phyloP scores from a whole-genome alignment of 164 flowering plant species.

The Vitis amurensis region DNA sequence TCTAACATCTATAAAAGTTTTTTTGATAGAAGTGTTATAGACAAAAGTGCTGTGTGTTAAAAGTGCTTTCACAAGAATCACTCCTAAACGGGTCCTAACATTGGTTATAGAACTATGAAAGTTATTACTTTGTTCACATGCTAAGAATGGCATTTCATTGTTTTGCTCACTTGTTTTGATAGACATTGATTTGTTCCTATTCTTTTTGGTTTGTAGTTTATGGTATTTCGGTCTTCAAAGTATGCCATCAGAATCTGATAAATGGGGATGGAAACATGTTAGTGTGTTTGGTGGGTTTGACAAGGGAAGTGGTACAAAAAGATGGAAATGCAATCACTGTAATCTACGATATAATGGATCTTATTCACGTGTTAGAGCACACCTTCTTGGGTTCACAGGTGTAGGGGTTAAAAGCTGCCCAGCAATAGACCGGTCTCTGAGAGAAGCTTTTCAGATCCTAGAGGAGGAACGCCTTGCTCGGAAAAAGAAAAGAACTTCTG shows the following conservation, averaged over 20 bases:
- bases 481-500: constrained; percentile 33
- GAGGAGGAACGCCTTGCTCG: constrained; percentile 37
- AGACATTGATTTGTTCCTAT: not conserved
- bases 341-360: constrained; percentile 43
- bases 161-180: no score
- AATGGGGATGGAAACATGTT: constrained; percentile 51
- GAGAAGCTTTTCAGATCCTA: constrained; percentile 35
- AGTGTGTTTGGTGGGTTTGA: constrained; percentile 45
- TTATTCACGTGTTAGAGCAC: constrained; percentile 47
- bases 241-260: constrained; percentile 44
- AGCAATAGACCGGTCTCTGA: constrained; percentile 37
- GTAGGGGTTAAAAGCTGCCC: constrained; percentile 45
- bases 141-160: no score
- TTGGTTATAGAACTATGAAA: no score
- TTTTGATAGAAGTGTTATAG: no score
- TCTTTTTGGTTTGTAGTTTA: no score
- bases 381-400: constrained; percentile 50
- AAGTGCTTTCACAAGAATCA: no score
- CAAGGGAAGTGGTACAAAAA: constrained; percentile 40
- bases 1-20: no score
- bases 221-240: not conserved
- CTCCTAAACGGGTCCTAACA: no score
- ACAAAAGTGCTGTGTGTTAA: no score
- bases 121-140: no score
- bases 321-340: constrained; percentile 52